phyloP scores from a whole-genome alignment of 805 yeast species.

The Debaryomyces castellii region DNA sequence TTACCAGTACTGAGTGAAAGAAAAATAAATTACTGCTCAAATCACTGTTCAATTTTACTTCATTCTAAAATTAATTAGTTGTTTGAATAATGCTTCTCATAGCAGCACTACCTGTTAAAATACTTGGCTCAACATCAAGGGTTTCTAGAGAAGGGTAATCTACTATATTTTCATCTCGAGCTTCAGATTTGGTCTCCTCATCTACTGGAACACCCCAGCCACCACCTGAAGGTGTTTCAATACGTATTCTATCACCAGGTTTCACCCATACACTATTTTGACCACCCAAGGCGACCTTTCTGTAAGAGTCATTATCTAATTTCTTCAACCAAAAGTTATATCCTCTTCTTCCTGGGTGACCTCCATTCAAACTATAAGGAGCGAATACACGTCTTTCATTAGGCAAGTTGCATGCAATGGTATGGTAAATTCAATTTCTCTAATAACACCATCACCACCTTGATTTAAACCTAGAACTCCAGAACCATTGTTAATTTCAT shows the following conservation, averaged over 20 bases:
- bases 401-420: constrained; percentile 60
- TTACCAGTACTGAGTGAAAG: too few species aligned
- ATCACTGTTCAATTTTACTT: too few species aligned
- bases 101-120: constrained; percentile 36
- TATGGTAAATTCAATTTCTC: constrained; percentile 68
- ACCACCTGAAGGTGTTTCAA: constrained; percentile 10
- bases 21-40: too few species aligned
- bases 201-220: constrained; percentile 6
- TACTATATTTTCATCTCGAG: background rate
- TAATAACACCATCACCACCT: constrained; percentile 80
- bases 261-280: constrained; percentile 7
- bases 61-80: constrained; percentile 10
- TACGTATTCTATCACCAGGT: constrained; percentile 8
- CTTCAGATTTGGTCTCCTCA: constrained; percentile 1
- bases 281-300: constrained; percentile 8
- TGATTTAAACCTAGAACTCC: constrained; percentile 68
- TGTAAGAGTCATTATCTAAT: background rate
- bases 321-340: constrained; percentile 23
- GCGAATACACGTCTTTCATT: constrained; percentile 72
- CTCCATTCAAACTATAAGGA: constrained; percentile 82
- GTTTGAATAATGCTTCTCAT: constrained; percentile 31
- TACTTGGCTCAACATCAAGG: constrained; percentile 16
- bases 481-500: constrained; percentile 60
- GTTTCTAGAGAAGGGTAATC: constrained; percentile 18
- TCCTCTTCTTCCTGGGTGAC: constrained; percentile 69